Evolutionary conservation across 805 yeast species (phyloP), one percentile per base, ranked within the genome.

Genomic region (Pichia rugopelliculosa): DNA sequence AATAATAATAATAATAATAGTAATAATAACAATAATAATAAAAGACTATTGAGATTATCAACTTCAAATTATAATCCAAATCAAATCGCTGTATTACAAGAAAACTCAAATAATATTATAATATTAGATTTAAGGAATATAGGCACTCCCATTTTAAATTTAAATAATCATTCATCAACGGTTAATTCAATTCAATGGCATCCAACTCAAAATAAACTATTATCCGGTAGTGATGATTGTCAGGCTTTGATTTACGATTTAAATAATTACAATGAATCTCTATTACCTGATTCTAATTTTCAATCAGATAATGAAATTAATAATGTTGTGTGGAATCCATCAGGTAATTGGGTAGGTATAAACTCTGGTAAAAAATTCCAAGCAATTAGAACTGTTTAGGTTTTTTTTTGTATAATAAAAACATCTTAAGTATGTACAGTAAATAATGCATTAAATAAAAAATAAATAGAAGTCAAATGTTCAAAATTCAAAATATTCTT

Each of bases 61-160:
- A 79, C 96, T 0, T 84, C 88, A 26, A 85, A 87, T 34, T 71
- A 77, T 34, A 96, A 93, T 62, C 80, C 85, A 39, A 87, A 91
- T 63, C 77, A 87, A 41, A 69, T 93, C 50, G 96, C 96, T 1
- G 81, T 96, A 0, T 73, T 90, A 50, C 90, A 87, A 6, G 79
- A 80, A 38, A 79, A 83, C 58, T 80, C 87, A 22, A 76, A 76
- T 55, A 71, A 74, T 45, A 77, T 89, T 5, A 70, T 80, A 23
- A 71, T 91, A 12, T 71, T 93, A 47, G 99, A 91, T 64, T 77
- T 90, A 71, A 73, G 99, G 51, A 80, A 82, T 61, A 96, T 97
- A 0, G 96, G 96, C 4, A 62, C 80, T 2, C 96, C 98, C 0
- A 73, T 84, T 1, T 65, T 76, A n/a, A 75, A 77, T 0, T 70